Conservation (phyloP, 805 yeast genomes). For the Torulaspora indica region DNA sequence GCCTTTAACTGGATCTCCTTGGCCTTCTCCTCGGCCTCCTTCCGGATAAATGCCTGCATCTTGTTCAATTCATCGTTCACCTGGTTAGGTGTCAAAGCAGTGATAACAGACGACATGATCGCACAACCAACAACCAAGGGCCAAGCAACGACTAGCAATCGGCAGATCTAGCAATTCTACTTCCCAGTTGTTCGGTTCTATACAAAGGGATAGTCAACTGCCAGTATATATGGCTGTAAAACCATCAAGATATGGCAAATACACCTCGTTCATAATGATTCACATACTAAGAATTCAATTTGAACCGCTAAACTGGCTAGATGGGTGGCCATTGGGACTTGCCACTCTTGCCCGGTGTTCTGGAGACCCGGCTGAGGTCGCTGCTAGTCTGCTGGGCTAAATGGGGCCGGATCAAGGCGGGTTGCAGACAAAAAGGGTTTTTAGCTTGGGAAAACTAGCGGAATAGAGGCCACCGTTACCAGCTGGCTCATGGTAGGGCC, state of each 20-base stretch:
- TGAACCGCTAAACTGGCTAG: no score
- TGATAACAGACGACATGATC: constrained; percentile 37
- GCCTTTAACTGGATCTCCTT: constrained; percentile 93
- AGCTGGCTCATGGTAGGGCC: no score
- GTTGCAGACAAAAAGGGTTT: no score
- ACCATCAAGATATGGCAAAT: not conserved
- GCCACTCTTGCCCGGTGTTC: no score
- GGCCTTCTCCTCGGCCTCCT: constrained; percentile 98
- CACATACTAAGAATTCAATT: not conserved
- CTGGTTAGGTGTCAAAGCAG: constrained; percentile 43
- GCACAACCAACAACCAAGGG: not conserved
- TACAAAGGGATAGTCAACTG: constrained; percentile 7
- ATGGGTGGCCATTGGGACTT: no score
- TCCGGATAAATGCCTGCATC: constrained; percentile 97
- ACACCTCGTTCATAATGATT: constrained; percentile 3
- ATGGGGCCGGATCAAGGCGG: no score
- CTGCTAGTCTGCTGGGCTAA: no score
- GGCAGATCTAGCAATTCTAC: not conserved
- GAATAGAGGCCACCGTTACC: no score
- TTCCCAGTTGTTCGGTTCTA: not conserved
- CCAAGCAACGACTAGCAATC: not conserved
- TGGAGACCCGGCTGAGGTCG: no score
- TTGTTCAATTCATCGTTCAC: constrained; percentile 93
- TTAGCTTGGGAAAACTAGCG: no score
- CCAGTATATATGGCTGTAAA: constrained; percentile 11